A percentile compares a stretch with the other conserved stretches of the same genome.
Evolutionary conservation across 2,329 filamentous ascomycete species (phyloP).

Genomic region (Fusarium hainanense): DNA sequence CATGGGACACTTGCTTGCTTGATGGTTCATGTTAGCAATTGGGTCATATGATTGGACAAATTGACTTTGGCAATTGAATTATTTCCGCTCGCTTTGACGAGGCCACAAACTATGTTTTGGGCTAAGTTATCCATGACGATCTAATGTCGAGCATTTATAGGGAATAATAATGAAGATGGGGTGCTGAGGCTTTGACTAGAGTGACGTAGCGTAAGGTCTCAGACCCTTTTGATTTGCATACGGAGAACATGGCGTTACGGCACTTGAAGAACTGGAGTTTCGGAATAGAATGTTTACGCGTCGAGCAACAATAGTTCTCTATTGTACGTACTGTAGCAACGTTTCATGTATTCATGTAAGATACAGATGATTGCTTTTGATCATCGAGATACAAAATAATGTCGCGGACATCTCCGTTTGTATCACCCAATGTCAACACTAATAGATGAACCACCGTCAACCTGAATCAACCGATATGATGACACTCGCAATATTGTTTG

Average conservation of each 20-base stretch:
- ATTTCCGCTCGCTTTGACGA: conserved; percentile 6
- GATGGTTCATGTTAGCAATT: conserved; percentile 35
- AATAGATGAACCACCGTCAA: conserved; percentile 21
- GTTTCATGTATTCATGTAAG: background rate
- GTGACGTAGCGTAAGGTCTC: conserved; percentile 35
- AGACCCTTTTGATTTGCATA: conserved; percentile 8
- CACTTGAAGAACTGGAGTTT: background rate
- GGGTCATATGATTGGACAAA: conserved; percentile 38
- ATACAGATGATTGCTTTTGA: background rate
- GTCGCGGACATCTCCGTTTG: conserved; percentile 12
- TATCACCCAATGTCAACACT: conserved; percentile 13
- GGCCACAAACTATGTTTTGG: background rate
- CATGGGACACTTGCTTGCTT: background rate
- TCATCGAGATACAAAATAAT: background rate
- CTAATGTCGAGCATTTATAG: background rate
- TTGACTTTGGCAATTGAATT: background rate
- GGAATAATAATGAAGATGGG: background rate
- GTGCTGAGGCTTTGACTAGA: background rate
- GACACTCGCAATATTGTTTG: background rate
- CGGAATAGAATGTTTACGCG: background rate
- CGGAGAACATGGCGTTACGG: conserved; percentile 7
- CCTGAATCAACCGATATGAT: conserved; percentile 15
- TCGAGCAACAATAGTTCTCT: background rate
- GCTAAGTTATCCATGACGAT: conserved; percentile 19
- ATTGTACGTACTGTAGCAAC: background rate